Base-by-base conservation (phyloP, 1,284 basidiomycete species). In the Cutaneotrichosporon sp. region DNA sequence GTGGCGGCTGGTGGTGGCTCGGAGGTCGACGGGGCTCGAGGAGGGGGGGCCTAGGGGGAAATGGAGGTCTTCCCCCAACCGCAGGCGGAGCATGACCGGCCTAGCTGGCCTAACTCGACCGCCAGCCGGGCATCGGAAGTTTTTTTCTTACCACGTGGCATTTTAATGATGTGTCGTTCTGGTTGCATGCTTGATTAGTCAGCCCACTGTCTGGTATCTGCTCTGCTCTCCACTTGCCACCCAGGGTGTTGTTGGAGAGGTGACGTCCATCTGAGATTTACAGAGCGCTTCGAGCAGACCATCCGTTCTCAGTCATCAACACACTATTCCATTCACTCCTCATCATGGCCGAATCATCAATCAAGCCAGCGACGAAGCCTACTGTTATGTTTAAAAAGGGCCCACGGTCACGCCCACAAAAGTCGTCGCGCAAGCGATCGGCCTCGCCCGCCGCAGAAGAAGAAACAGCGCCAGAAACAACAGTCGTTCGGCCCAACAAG, bases 351-450 rank as follows among this genome's bases (percentile, higher is more conserved):
- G 58, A 49, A n/a, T 17, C 50, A 24, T 42, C 57, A 37, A 27
- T 55, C 14, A 31, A 55, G 32, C 22, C 55, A 24, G 33, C 55
- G 11, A 20, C 58, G 37, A 54, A 39, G 48, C 67, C 71, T 2
- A 84, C 90, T 0, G 86, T 89, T 10, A 86, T 90, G 73, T 90
- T 93, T 79, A 92, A 87, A 74, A 92, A 90, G 75, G 84, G 84
- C 33, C 86, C 84, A 63, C 78, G 82, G 6, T 79, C 87, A 4
- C 87, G 88, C 14, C 80, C 84, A 10, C 85, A 60, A 37, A 62
- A 63, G 43, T 72, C 79, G 11, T 72, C 79, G 12, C 81, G 90
- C 33, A 84, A 85, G 62, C 82, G 88, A 16, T 84, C 84, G 4
- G 68, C 78, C 11, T 87, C 86, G 0, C 85, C 85, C 12, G 61